Evolutionary conservation across 2,329 filamentous ascomycete genomes (phyloP), one percentile per base, ranked within the genome.

Genomic region (Coniella vitis): DNA sequence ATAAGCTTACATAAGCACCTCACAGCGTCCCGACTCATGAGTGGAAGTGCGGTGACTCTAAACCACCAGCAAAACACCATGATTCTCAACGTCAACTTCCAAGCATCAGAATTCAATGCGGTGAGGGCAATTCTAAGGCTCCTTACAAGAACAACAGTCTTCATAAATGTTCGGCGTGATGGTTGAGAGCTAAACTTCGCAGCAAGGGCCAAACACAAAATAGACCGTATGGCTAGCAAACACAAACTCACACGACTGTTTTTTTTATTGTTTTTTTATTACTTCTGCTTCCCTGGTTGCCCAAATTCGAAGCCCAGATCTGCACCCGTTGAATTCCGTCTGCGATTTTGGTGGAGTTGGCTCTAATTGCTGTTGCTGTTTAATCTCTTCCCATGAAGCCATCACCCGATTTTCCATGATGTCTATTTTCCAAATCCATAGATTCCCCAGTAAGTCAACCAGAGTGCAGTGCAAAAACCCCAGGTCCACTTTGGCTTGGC

Each of bases 341-440:
- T 74, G 60, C 65, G n/a, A n/a, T 61, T 56, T 57, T 57, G 63
- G 65, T 72, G 72, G 72, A 72, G 78, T 77, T 75, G 78, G 83
- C 70, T 87, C 91, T 69, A 87, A 90, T 76, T 78, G 70, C 78
- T 86, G 80, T 64, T 76, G 81, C 87, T 91, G 83, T 81, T 91
- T 87, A 86, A 87, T 88, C 81, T 78, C 72, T 63, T 65, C 68
- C 10, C 25, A 88, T 83, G 86, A 86, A 90, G 84, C 83, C 85
- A 87, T 83, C 79, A 69, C 67, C 4, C 7, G 9, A 66, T 65
- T 69, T 65, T 61, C 70, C 58, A 83, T 89, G 86, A 80, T 90
- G 84, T 86, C 78, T 83, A 86, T 88, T 70, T 14, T 74, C 90
- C 86, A 85, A 82, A 87, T 90, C 86, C 88, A 95, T 89, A 93